phyloP scores from a whole-genome alignment of 202 grass and related monocot genomes.

The Hordeum pubiflorum region DNA sequence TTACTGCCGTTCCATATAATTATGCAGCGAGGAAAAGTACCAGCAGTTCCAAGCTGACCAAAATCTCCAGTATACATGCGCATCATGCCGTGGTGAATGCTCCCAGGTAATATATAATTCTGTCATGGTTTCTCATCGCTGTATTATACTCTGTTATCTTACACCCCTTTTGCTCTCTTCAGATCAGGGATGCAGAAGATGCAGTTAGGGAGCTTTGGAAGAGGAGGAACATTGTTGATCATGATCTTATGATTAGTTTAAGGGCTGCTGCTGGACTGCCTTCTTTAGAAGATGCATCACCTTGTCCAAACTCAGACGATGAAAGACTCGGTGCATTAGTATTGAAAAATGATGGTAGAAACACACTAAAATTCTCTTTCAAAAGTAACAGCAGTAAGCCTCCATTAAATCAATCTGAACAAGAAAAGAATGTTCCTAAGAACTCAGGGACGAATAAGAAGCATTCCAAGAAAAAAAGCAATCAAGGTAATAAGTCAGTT shows the following conservation, averaged over 20 bases:
- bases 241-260: constrained; percentile 68
- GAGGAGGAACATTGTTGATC: constrained; percentile 64
- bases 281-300: constrained; percentile 48
- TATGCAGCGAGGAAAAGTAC: constrained; percentile 86
- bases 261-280: constrained; percentile 74
- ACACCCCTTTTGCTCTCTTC: constrained; percentile 17
- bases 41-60: constrained; percentile 84
- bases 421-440: constrained; percentile 50
- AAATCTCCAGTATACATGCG: constrained; percentile 82
- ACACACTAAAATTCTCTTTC: constrained; percentile 78
- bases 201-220: constrained; percentile 93
- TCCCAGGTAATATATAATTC: constrained; percentile 63
- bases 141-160: constrained; percentile 15
- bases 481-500: constrained; percentile 35
- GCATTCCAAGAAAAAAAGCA: constrained; percentile 52
- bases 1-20: constrained; percentile 20
- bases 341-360: constrained; percentile 69
- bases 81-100: constrained; percentile 88
- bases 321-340: constrained; percentile 51
- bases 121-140: constrained; percentile 5
- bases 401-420: constrained; percentile 42
- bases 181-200: constrained; percentile 92
- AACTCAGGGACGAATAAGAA: constrained; percentile 54
- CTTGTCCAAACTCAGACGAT: constrained; percentile 54
- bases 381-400: constrained; percentile 70